Evolutionary conservation across 2,329 filamentous ascomycete species (phyloP), one percentile per base, ranked within the genome.

Genomic region (Blumeria hordei): DNA sequence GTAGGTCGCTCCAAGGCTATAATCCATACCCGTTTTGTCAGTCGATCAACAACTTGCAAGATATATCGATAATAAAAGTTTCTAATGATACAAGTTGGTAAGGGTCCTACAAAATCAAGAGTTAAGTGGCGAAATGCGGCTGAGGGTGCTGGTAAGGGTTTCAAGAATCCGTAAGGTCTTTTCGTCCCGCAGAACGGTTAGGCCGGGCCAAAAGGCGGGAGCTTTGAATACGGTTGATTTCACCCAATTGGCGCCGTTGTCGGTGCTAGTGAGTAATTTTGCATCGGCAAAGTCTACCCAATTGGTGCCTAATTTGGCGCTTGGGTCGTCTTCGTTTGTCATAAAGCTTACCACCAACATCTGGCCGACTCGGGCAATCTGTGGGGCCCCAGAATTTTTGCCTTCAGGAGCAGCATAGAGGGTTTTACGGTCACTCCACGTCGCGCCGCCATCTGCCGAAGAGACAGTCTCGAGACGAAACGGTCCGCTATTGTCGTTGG

Each of bases 361-460:
- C 21, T 54, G 39, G 6, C 57, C 57, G 11, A 56, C 53, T 35
- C 45, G 33, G 5, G 49, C 33, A 7, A 58, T 54, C 35, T 56
- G 55, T n/a, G 57, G 57, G 6, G 57, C 57, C 8, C 55, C 57
- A 14, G 57, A 53, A 41, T 57, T 57, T 12, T 56, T 36, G n/a
- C 36, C 50, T 41, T 39, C 33, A 6, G 28, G 21, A 18, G 18
- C 9, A n/a, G 6, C 43, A 33, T 55, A 55, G 9, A 57, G 36
- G 9, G 34, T 10, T 18, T 44, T 50, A 14, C 57, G 35, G 14
- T 57, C 39, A 11, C 49, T 55, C 57, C 57, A 58, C 14, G 53
- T 58, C 8, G 14, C 21, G 9, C 57, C 57, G 36, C 54, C 55
- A 53, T 58, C 57, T 14, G 32, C 35, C 9, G 55, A 58, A 4